Conservation (phyloP, 2,329 filamentous ascomycete species). For the Fusarium hainanense region DNA sequence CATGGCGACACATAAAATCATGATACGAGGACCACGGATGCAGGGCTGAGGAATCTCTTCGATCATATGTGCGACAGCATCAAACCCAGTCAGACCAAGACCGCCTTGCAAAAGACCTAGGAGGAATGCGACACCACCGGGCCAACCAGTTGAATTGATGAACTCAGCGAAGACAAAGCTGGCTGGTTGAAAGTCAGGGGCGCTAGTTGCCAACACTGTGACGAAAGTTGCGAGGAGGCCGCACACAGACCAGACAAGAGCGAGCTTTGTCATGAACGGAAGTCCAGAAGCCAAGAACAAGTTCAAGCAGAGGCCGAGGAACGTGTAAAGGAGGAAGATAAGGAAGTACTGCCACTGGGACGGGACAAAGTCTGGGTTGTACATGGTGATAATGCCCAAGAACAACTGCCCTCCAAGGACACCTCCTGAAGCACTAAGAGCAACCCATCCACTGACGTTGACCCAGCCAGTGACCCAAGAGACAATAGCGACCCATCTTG, state of each 20-base stretch:
- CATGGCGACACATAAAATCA: constrained; percentile 69
- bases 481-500: constrained; percentile 21
- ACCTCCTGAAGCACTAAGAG: constrained; percentile 67
- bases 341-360: background rate
- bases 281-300: background rate
- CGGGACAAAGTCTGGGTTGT: background rate
- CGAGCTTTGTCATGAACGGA: background rate
- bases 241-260: background rate
- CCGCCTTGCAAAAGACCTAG: constrained; percentile 50
- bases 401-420: constrained; percentile 58
- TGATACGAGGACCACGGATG: constrained; percentile 49
- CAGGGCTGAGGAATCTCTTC: constrained; percentile 50
- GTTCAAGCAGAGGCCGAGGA: background rate
- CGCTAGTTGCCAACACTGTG: background rate
- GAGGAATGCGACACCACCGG: constrained; percentile 50
- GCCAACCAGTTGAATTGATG: constrained; percentile 38
- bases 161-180: constrained; percentile 44
- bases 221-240: background rate
- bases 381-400: constrained; percentile 55
- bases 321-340: background rate
- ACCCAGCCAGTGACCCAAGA: constrained; percentile 65
- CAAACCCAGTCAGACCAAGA: constrained; percentile 50
- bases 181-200: constrained; percentile 22
- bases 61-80: constrained; percentile 53
- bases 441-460: constrained; percentile 73